phyloP scores from a whole-genome alignment of 2,329 filamentous ascomycete species.

The Neophaeococcomyces mojaviensis region DNA sequence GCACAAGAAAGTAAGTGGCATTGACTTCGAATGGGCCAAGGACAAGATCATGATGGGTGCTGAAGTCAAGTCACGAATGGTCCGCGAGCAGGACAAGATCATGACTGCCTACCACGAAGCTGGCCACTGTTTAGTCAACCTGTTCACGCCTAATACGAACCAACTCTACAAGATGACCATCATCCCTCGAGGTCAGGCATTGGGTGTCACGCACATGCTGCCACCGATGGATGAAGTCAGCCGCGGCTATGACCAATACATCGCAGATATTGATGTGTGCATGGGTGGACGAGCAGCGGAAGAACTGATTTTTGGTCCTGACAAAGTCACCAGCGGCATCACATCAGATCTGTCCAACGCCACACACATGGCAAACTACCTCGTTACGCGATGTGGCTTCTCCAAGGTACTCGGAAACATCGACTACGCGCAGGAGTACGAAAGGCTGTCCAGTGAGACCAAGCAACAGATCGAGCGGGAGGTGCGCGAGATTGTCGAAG shows the following conservation, averaged over 20 bases:
- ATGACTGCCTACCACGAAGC: slow-evolving; percentile 96
- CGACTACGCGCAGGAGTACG: slow-evolving; percentile 74
- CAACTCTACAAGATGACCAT: slow-evolving; percentile 97
- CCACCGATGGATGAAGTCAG: slow-evolving; percentile 81
- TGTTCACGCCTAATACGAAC: slow-evolving; percentile 68
- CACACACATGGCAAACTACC: slow-evolving; percentile 72
- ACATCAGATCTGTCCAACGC: slow-evolving; percentile 74
- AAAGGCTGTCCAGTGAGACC: slow-evolving; percentile 74
- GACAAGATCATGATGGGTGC: slow-evolving; percentile 97
- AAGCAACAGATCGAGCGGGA: slow-evolving; percentile 81
- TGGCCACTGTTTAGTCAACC: slow-evolving; percentile 82
- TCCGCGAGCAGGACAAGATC: slow-evolving; percentile 79
- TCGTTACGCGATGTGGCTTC: slow-evolving; percentile 88
- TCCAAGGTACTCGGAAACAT: slow-evolving; percentile 81
- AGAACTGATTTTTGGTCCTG: slow-evolving; percentile 84
- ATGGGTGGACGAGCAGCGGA: slow-evolving; percentile 84
- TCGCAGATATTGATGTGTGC: slow-evolving; percentile 69
- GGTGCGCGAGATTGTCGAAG: slow-evolving; percentile 76
- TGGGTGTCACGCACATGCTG: slow-evolving; percentile 81
- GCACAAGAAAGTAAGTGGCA: slow-evolving; percentile 63
- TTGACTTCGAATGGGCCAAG: slow-evolving; percentile 93
- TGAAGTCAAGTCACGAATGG: slow-evolving; percentile 80
- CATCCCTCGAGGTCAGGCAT: slow-evolving; percentile 75
- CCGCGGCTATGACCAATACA: slow-evolving; percentile 73
- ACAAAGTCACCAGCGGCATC: slow-evolving; percentile 84